Evolutionary conservation across 495 filamentous ascomycete genomes (phyloP).

Genomic region (Xylaria flabelliformis): DNA sequence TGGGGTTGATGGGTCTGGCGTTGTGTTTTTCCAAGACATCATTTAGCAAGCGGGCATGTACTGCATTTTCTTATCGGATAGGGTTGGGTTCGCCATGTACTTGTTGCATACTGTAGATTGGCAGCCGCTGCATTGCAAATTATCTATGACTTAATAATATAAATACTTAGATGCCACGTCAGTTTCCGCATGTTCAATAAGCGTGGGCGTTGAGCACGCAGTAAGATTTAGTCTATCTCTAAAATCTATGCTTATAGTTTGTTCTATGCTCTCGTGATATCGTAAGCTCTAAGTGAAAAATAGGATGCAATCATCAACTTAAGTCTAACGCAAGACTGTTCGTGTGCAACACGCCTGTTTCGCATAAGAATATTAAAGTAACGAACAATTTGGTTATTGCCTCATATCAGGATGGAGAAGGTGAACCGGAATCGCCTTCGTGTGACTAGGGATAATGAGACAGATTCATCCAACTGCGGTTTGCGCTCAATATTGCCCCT

Average conservation of each 20-base stretch:
- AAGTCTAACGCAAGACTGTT: background rate
- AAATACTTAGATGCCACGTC: background rate
- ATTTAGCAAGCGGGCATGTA: constrained; percentile 23
- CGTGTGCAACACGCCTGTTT: background rate
- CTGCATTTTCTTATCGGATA: constrained; percentile 17
- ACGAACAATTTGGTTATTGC: background rate
- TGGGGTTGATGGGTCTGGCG: constrained; percentile 6
- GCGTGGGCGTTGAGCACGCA: background rate
- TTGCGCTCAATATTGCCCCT: constrained; percentile 34
- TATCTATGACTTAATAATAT: constrained; percentile 1
- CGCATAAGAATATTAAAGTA: background rate
- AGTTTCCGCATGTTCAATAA: background rate
- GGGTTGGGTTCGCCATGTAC: constrained; percentile 19
- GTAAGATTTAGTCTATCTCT: background rate
- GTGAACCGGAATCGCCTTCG: background rate
- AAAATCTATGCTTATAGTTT: background rate
- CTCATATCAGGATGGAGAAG: background rate
- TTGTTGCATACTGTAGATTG: constrained; percentile 17
- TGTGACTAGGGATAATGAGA: background rate
- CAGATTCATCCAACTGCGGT: too few relatives aligned
- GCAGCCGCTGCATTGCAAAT: constrained; percentile 2
- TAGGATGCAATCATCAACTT: background rate
- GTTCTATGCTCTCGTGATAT: background rate
- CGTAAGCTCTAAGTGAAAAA: background rate
- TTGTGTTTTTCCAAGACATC: constrained; percentile 8